Percentiles rank a stretch among this genome's conserved stretches.
phyloP scores from a whole-genome alignment of 192 early-diverging fungal genomes.

The Backusella liffmaniae region DNA sequence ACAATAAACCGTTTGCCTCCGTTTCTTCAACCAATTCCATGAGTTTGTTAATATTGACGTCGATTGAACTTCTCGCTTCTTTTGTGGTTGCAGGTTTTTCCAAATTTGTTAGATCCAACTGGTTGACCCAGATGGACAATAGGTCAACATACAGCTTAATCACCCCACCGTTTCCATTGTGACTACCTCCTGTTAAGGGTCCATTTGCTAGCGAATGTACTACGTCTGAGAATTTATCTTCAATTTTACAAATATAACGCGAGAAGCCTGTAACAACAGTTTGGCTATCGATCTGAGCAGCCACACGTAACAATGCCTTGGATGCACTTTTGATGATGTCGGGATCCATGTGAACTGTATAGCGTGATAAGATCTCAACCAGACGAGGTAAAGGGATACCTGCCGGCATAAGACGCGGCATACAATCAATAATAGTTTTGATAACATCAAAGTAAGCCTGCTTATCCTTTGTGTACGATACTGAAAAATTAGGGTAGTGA shows the following conservation, averaged over 20 bases:
- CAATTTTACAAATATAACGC: constrained; percentile 50
- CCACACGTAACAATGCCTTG: constrained; percentile 64
- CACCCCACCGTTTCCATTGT: constrained; percentile 44
- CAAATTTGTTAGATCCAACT: constrained; percentile 38
- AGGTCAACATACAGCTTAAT: constrained; percentile 69
- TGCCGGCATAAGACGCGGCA: constrained; percentile 71
- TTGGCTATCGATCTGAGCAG: constrained; percentile 54
- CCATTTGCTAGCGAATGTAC: constrained; percentile 32
- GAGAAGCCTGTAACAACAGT: constrained; percentile 52
- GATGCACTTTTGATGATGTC: constrained; percentile 67
- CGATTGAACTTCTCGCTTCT: constrained; percentile 21
- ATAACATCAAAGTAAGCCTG: constrained; percentile 69
- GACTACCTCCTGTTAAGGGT: constrained; percentile 14
- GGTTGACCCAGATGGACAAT: constrained; percentile 52
- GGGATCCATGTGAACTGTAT: constrained; percentile 84
- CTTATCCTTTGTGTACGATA: constrained; percentile 53
- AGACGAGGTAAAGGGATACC: constrained; percentile 59
- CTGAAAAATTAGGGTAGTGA: constrained; percentile 46
- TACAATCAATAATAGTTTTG: constrained; percentile 63
- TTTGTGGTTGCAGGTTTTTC: neutral
- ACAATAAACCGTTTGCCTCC: constrained; percentile 73
- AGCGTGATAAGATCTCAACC: constrained; percentile 80
- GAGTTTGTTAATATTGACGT: constrained; percentile 30
- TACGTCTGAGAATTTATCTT: constrained; percentile 50
- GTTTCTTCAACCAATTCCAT: constrained; percentile 61